phyloP scores from a whole-genome alignment of 1,139 yeast genomes.

The Sugiyamaella pinicola region DNA sequence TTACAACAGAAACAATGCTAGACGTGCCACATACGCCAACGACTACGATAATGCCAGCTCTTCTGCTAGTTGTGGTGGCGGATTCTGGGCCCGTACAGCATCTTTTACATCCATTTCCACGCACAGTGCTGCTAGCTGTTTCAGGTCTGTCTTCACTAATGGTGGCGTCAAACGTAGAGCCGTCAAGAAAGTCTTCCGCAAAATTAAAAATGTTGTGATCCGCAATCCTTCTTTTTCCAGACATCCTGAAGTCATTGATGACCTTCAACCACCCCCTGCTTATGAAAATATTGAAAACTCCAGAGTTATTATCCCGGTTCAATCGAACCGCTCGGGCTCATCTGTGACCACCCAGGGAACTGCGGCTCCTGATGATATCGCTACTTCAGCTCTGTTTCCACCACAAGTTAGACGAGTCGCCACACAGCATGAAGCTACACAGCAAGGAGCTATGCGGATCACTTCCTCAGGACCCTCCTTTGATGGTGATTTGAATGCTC shows the following conservation, averaged over 20 bases:
- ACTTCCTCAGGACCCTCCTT: too few relatives aligned
- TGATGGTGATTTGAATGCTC: neutral
- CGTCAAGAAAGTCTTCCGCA: neutral
- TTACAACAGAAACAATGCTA: too few relatives aligned
- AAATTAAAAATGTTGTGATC: neutral
- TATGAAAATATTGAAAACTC: neutral
- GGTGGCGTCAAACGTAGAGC: neutral
- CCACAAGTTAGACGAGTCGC: too few relatives aligned
- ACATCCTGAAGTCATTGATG: neutral
- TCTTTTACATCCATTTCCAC: neutral
- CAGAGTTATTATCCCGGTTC: neutral
- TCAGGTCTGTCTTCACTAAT: neutral
- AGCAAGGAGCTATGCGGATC: too few relatives aligned
- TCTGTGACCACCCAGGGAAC: neutral
- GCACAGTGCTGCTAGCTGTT: neutral
- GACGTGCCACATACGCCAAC: neutral
- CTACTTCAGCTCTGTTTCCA: neutral
- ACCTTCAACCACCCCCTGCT: neutral
- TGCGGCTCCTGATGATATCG: neutral
- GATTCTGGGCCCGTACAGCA: neutral
- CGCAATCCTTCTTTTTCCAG: neutral
- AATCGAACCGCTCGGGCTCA: neutral
- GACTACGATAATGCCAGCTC: neutral
- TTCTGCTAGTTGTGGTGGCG: neutral
- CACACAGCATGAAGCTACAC: too few relatives aligned